A percentile compares a stretch with the other conserved stretches of the same genome.
Conservation (phyloP, 495 filamentous ascomycete species). For the Aspergillus heteromorphus region DNA sequence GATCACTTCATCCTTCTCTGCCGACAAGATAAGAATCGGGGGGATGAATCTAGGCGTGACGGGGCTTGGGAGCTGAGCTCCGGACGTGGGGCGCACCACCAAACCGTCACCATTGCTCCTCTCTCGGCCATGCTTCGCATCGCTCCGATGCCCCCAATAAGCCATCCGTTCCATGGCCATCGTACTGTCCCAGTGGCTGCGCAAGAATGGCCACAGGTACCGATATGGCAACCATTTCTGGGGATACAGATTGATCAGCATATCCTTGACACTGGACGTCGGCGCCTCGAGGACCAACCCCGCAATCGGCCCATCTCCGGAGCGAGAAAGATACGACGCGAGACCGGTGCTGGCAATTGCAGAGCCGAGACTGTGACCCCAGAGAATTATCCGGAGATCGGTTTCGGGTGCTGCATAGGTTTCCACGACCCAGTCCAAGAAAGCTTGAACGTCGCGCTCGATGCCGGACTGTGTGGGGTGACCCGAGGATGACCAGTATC, state of each 20-base stretch:
- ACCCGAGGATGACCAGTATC: conserved; percentile 75
- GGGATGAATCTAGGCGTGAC: conserved; percentile 10
- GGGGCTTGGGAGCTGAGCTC: background rate
- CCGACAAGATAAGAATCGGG: conserved; percentile 54
- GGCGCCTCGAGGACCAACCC: conserved; percentile 71
- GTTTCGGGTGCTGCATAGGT: conserved; percentile 25
- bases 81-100: no score
- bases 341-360: conserved; percentile 49
- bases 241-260: conserved; percentile 71
- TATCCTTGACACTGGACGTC: conserved; percentile 64
- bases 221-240: conserved; percentile 79
- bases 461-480: conserved; percentile 62
- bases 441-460: conserved; percentile 56
- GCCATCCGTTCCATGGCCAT: conserved; percentile 32
- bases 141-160: conserved; percentile 8
- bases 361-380: conserved; percentile 75
- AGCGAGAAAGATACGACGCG: conserved; percentile 33
- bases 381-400: conserved; percentile 54
- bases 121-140: background rate
- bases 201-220: conserved; percentile 51
- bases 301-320: conserved; percentile 27
- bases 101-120: background rate
- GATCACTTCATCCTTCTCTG: conserved; percentile 64
- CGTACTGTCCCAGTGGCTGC: conserved; percentile 49
- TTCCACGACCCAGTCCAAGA: conserved; percentile 48